A percentile compares a stretch with the other conserved stretches of the same genome.
Evolutionary conservation across 306 rosid species (phyloP).

Genomic region (Sphenostylis stenocarpa): DNA sequence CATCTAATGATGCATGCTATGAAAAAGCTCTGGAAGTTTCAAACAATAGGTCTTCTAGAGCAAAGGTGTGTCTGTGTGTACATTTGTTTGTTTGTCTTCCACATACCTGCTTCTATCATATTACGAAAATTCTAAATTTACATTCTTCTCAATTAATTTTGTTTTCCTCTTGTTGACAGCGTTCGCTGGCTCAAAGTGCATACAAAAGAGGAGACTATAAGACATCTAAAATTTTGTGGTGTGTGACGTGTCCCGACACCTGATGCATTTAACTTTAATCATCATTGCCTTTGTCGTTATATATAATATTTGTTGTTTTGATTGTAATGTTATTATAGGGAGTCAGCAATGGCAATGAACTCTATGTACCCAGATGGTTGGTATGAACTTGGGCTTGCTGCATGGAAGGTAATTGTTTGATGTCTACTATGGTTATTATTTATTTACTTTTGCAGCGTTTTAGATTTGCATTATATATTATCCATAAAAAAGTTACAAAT

Average conservation of each 20-base stretch:
- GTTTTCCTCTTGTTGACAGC: conserved; percentile 50
- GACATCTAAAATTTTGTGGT: conserved; percentile 62
- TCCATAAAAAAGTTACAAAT: background rate
- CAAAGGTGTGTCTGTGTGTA: conserved; percentile 57
- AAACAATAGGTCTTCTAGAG: conserved; percentile 78
- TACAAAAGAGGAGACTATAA: conserved; percentile 90
- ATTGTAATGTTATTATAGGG: conserved; percentile 53
- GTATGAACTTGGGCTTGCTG: conserved; percentile 97
- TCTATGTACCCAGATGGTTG: conserved; percentile 93
- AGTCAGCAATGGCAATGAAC: conserved; percentile 94
- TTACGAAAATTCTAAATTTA: background rate
- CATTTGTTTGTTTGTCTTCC: background rate
- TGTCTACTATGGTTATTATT: conserved; percentile 22
- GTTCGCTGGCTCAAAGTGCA: conserved; percentile 96
- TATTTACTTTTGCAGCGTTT: conserved; percentile 1
- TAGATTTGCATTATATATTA: conserved; percentile 3
- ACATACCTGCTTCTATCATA: background rate
- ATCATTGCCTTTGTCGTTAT: background rate
- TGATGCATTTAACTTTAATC: conserved; percentile 11
- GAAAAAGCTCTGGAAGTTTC: conserved; percentile 94
- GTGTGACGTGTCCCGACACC: conserved; percentile 18
- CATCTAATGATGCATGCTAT: conserved; percentile 76
- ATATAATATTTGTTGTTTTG: background rate
- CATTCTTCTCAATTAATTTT: background rate
- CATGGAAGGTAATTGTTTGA: conserved; percentile 69